Conservation (phyloP, 2,329 filamentous ascomycete genomes). For the Penicillium aurantiogriseum region DNA sequence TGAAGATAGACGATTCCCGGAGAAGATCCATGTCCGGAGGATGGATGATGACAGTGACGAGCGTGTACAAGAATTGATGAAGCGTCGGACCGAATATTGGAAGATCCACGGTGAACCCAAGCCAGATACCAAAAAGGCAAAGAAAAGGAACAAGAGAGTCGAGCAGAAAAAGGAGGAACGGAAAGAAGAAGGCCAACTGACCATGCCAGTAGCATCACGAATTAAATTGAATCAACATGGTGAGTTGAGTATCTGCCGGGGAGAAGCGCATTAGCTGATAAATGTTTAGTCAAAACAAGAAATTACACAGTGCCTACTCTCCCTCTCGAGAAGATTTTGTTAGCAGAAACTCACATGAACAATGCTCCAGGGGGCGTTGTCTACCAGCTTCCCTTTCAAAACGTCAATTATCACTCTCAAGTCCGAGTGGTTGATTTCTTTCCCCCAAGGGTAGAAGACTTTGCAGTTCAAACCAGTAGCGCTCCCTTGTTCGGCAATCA, state of each 20-base stretch:
- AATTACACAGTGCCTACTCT: constrained; percentile 43
- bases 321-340: constrained; percentile 50
- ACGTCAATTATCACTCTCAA: constrained; percentile 65
- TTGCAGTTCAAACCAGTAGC: constrained; percentile 57
- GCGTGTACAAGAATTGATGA: constrained; percentile 57
- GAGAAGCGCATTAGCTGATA: not conserved
- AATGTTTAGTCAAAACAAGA: constrained; percentile 47
- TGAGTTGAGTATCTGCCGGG: constrained; percentile 28
- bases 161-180: constrained; percentile 29
- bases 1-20: constrained; percentile 53
- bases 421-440: constrained; percentile 81
- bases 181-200: constrained; percentile 33
- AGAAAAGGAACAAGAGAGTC: constrained; percentile 29
- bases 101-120: constrained; percentile 46
- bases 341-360: constrained; percentile 47
- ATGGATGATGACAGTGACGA: constrained; percentile 49
- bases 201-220: constrained; percentile 24
- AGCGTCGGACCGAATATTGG: constrained; percentile 65
- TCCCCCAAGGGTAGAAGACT: constrained; percentile 68
- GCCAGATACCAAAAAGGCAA: constrained; percentile 40
- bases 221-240: constrained; percentile 43
- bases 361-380: constrained; percentile 46
- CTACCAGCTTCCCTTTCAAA: constrained; percentile 66
- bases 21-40: constrained; percentile 59
- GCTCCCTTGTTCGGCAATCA: constrained; percentile 38